phyloP scores from a whole-genome alignment of 495 filamentous ascomycete species.

The Cryomyces antarcticus region DNA sequence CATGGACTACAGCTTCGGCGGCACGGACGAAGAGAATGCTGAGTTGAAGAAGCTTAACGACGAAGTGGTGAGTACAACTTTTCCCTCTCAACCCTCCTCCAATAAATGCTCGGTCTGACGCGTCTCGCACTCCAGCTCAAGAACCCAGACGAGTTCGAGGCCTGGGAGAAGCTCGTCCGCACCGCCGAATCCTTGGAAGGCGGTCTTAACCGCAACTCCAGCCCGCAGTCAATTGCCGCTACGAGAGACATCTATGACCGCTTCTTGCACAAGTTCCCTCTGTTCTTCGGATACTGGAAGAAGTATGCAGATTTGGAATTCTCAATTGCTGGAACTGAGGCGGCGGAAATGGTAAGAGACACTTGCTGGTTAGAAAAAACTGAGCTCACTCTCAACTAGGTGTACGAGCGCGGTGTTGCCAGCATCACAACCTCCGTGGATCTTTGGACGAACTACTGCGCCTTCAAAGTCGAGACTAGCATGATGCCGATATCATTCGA shows the following conservation, averaged over 20 bases:
- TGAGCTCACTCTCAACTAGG: constrained; percentile 19
- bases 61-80: constrained; percentile 45
- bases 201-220: constrained; percentile 89
- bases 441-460: constrained; percentile 91
- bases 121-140: constrained; percentile 21
- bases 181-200: constrained; percentile 72
- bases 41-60: constrained; percentile 61
- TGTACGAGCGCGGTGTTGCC: constrained; percentile 88
- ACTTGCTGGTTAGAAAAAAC: constrained; percentile 12
- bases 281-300: constrained; percentile 98
- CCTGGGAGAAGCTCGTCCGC: constrained; percentile 83
- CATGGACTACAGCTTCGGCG: constrained; percentile 37
- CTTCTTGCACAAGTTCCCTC: constrained; percentile 84
- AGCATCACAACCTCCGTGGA: constrained; percentile 88
- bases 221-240: constrained; percentile 74
- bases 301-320: constrained; percentile 98
- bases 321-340: constrained; percentile 87
- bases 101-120: not conserved
- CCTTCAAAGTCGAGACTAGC: constrained; percentile 95
- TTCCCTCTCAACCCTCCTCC: not conserved
- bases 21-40: constrained; percentile 66
- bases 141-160: constrained; percentile 80
- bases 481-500: constrained; percentile 88
- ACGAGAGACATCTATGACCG: constrained; percentile 73
- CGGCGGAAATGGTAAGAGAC: constrained; percentile 75